A percentile compares a stretch with the other conserved stretches of the same genome.
Conservation (phyloP, 2,329 filamentous ascomycete genomes). For the Onygena corvina region DNA sequence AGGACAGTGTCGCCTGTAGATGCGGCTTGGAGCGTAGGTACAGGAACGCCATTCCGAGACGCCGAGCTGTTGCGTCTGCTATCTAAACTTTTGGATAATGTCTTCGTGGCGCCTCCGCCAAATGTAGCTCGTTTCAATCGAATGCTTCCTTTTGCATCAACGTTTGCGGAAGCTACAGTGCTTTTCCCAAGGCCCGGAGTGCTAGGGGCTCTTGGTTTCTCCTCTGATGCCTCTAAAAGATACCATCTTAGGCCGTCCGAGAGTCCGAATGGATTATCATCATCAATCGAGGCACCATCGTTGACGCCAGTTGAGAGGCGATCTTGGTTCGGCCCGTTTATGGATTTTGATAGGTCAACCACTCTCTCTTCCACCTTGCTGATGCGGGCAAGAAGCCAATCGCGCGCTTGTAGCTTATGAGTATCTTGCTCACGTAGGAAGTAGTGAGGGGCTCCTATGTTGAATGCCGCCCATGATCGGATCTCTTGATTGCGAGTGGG, state of each 20-base stretch:
- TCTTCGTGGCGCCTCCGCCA: constrained; percentile 63
- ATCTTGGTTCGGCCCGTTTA: constrained; percentile 44
- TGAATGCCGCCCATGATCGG: constrained; percentile 95
- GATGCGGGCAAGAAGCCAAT: constrained; percentile 95
- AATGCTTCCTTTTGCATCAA: constrained; percentile 67
- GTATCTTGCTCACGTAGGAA: constrained; percentile 87
- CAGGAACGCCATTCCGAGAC: constrained; percentile 56
- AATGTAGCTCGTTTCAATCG: constrained; percentile 42
- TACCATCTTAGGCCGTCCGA: constrained; percentile 95
- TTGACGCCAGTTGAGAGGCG: constrained; percentile 40
- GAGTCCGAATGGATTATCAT: constrained; percentile 93
- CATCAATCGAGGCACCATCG: constrained; percentile 52
- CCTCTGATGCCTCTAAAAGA: constrained; percentile 81
- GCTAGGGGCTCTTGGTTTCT: constrained; percentile 82
- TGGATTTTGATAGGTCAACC: constrained; percentile 75
- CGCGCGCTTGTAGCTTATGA: constrained; percentile 69
- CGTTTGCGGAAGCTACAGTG: constrained; percentile 75
- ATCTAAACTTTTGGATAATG: constrained; percentile 75
- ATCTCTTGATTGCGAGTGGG: constrained; percentile 90
- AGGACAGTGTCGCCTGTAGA: constrained; percentile 29
- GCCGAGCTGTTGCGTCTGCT: constrained; percentile 78
- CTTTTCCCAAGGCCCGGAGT: constrained; percentile 85
- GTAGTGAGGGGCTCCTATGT: constrained; percentile 92
- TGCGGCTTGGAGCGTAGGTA: constrained; percentile 22
- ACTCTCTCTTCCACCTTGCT: constrained; percentile 82